Conservation (phyloP, 768 basidiomycete species). For the Gyrodon lividus region DNA sequence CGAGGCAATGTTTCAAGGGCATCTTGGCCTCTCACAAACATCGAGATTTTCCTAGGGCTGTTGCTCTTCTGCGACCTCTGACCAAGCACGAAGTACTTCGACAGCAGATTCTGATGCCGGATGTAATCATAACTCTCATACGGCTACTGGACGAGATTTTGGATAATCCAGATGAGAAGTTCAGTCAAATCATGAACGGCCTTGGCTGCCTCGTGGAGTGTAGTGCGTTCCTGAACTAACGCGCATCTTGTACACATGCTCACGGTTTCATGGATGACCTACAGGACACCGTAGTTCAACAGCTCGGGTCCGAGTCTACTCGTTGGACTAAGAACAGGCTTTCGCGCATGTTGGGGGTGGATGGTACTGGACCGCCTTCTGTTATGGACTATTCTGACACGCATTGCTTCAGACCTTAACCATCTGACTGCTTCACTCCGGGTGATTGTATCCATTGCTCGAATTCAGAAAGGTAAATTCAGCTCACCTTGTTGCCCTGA, state of each 20-base stretch:
- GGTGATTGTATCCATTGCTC: conserved; percentile 17
- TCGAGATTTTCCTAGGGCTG: conserved; percentile 12
- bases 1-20: background rate
- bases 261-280: conserved; percentile 2
- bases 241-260: background rate
- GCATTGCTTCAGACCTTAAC: conserved; percentile 7
- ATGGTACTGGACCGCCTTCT: conserved; percentile 5
- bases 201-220: conserved; percentile 11
- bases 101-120: conserved; percentile 1
- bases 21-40: background rate
- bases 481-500: background rate
- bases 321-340: conserved; percentile 7
- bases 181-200: conserved; percentile 16
- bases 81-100: conserved; percentile 13
- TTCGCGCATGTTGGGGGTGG: conserved; percentile 12
- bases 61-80: conserved; percentile 17
- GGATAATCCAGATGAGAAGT: conserved; percentile 3
- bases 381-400: background rate
- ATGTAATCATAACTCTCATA: conserved; percentile 9
- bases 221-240: background rate
- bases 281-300: background rate
- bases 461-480: conserved; percentile 16
- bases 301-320: conserved; percentile 2
- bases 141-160: conserved; percentile 7
- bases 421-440: conserved; percentile 17